Evolutionary conservation across 441 rosid genomes (phyloP).

Genomic region (Erysimum pusillum): DNA sequence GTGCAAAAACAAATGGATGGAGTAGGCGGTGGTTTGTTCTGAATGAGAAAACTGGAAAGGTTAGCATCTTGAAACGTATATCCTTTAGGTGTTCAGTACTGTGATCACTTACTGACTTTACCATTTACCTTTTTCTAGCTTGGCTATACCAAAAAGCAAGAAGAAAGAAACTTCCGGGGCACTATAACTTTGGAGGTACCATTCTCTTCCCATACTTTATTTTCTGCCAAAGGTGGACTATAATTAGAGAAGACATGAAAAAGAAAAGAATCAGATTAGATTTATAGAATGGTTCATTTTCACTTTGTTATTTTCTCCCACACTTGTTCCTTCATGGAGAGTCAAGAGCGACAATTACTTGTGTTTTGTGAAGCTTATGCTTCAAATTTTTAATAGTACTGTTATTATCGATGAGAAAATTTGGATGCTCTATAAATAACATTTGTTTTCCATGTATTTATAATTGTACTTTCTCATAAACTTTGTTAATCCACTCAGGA

Average conservation of each 20-base stretch:
- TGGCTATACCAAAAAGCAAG: conserved; percentile 96
- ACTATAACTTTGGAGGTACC: conserved; percentile 91
- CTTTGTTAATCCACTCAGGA: conserved; percentile 65
- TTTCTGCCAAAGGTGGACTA: conserved; percentile 23
- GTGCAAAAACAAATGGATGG: conserved; percentile 95
- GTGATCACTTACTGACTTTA: conserved; percentile 21
- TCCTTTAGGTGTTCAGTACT: conserved; percentile 27
- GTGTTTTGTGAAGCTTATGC: conserved; percentile 22
- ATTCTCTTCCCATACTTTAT: conserved; percentile 33
- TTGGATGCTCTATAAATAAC: conserved; percentile 16
- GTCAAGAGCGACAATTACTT: neutral
- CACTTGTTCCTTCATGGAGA: conserved; percentile 4
- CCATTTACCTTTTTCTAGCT: conserved; percentile 64
- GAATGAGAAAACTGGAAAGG: conserved; percentile 98
- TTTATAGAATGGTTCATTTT: conserved; percentile 12
- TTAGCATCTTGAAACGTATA: conserved; percentile 44
- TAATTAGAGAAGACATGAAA: neutral
- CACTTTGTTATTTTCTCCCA: conserved; percentile 18
- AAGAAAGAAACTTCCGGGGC: conserved; percentile 94
- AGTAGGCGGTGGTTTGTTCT: conserved; percentile 96
- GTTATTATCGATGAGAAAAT: conserved; percentile 10
- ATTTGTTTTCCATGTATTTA: conserved; percentile 15
- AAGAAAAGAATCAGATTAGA: neutral
- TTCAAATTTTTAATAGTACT: neutral
- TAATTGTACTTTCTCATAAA: conserved; percentile 24